phyloP scores from a whole-genome alignment of 2,329 filamentous ascomycete species.

The Leptodontidium sp. region DNA sequence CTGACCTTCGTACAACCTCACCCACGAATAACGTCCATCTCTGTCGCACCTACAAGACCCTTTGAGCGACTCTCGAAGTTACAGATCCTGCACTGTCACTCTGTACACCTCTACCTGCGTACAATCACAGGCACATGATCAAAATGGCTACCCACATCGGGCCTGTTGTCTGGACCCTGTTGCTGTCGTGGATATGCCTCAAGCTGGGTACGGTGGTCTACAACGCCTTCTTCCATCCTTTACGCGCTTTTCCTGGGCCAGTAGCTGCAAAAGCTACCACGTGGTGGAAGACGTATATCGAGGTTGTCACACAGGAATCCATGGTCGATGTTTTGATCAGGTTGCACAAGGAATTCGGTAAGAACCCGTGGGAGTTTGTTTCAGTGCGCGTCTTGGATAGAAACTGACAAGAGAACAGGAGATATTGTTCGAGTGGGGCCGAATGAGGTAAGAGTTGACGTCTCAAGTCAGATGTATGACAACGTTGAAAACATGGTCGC shows the following conservation, averaged over 20 bases:
- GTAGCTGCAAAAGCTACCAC: constrained; percentile 41
- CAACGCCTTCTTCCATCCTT: constrained; percentile 42
- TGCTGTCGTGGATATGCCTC: not conserved
- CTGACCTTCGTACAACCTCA: not conserved
- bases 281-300: constrained; percentile 42
- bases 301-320: constrained; percentile 36
- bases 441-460: constrained; percentile 52
- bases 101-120: constrained; percentile 7
- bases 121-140: not conserved
- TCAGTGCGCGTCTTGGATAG: not conserved
- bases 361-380: constrained; percentile 24
- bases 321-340: constrained; percentile 34
- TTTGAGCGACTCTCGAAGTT: not conserved
- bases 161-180: not conserved
- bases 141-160: not conserved
- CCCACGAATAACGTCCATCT: not conserved
- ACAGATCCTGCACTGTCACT: constrained; percentile 15
- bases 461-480: not conserved
- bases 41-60: not conserved
- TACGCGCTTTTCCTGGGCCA: constrained; percentile 46
- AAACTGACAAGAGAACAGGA: constrained; percentile 51
- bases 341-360: constrained; percentile 49
- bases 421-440: constrained; percentile 78
- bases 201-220: constrained; percentile 16
- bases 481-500: not conserved